Base-by-base conservation (phyloP, 1,139 yeast species). In the Nakaseomyces sp. region DNA sequence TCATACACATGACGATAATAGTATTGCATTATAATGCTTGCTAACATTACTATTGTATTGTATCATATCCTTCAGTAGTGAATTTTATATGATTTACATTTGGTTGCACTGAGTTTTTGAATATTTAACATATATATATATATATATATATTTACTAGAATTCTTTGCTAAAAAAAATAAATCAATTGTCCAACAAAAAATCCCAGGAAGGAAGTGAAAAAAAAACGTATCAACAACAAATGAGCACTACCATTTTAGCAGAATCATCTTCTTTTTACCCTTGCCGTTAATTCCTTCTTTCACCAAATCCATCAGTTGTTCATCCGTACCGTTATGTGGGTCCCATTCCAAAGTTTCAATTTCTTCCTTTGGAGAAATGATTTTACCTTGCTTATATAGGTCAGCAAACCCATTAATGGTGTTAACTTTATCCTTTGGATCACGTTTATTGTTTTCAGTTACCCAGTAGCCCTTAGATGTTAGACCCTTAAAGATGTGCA, bases 391-490 rank as follows among this genome's bases (percentile, higher is more conserved):
- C 54, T 79, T 76, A 64, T 84, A 85, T 70, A 88, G 71, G 43
- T 72, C 69, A 31, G 86, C 72, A 45, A 91, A 73, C 49, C 75
- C 79, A 28, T 68, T 59, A 46, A 88, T 73, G 30, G 86, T 77
- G 20, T 71, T 66, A 45, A 68, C 61, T 64, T 89, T 86, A 52
- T 77, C 73, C 28, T 72, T 74, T 2, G 82, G 81, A 56, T 85
- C 71, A 46, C 72, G 65, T 57, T 79, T 78, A 52, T 81, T 75
- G 69, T 85, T 81, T 41, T 74, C 79, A 9, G 97, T 85, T 45
- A 91, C 79, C 98, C 99, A 91, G 68, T 84, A 91, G 0, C 99
- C 98, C 36, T 80, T 77, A 47, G 89, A 79, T 16, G 85, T 81
- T 48, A 91, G 66, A 58, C 89, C 84, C 64, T 88, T 91, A 71